Evolutionary conservation across 2,329 filamentous ascomycete genomes (phyloP).

Genomic region (Microcera coccophila): DNA sequence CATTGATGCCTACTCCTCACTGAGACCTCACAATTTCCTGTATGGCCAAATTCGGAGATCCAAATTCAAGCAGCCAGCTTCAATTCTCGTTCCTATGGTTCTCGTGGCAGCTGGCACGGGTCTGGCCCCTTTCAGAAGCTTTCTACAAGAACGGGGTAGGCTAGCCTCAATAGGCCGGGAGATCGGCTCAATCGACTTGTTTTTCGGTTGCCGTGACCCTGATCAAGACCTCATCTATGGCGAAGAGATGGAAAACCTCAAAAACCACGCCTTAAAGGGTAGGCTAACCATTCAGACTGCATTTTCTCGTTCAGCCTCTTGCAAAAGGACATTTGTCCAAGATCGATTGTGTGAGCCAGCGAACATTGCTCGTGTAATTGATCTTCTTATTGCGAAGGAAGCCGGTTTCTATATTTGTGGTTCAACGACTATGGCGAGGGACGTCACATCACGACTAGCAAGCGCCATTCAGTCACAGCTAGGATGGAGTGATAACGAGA

Average conservation of each 20-base stretch:
- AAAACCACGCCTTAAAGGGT: conserved; percentile 14
- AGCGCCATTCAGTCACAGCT: conserved; percentile 32
- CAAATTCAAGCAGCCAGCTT: conserved; percentile 44
- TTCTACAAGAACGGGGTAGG: conserved; percentile 23
- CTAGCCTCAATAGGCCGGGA: conserved; percentile 18
- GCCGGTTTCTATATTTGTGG: conserved; percentile 43
- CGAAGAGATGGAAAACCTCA: conserved; percentile 35
- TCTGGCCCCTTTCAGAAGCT: conserved; percentile 39
- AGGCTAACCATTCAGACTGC: conserved; percentile 16
- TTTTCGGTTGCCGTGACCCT: conserved; percentile 56
- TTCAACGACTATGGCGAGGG: conserved; percentile 40
- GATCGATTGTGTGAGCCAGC: conserved; percentile 30
- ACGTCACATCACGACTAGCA: conserved; percentile 38
- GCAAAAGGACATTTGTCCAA: conserved; percentile 35
- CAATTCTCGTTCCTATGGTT: conserved; percentile 43
- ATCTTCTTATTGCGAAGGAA: conserved; percentile 30
- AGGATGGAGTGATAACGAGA: conserved; percentile 37
- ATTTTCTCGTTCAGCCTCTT: conserved; percentile 13
- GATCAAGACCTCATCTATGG: conserved; percentile 54
- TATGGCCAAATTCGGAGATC: conserved; percentile 27
- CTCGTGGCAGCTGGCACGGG: conserved; percentile 51
- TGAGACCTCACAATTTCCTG: conserved; percentile 14
- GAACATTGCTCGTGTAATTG: too few relatives aligned
- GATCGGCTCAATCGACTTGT: conserved; percentile 37
- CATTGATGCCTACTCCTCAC: conserved; percentile 9